phyloP scores from a whole-genome alignment of 164 flowering plant genomes.

The Vitis vinifera region DNA sequence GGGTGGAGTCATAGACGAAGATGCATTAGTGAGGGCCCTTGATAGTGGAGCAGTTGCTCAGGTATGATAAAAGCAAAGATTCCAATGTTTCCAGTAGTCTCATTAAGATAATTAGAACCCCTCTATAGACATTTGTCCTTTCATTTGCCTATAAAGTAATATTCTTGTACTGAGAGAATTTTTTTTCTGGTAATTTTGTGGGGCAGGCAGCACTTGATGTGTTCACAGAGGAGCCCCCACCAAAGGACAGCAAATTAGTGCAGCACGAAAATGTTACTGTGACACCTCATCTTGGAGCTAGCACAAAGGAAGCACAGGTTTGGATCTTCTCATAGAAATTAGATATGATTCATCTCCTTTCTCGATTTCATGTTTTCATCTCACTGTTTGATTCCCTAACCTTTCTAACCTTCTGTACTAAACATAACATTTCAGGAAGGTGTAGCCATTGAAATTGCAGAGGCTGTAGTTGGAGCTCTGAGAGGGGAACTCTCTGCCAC shows the following conservation, averaged over 20 bases:
- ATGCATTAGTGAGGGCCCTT: slow-evolving; percentile 54
- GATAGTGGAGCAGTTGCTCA: slow-evolving; percentile 59
- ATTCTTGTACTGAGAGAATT: background rate
- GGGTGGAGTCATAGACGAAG: slow-evolving; percentile 76
- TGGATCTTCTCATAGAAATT: background rate
- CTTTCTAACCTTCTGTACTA: background rate
- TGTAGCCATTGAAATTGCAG: slow-evolving; percentile 70
- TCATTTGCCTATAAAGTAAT: too few relatives aligned
- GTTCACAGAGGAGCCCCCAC: slow-evolving; percentile 57
- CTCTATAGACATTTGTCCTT: too few relatives aligned
- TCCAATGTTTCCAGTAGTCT: too few relatives aligned
- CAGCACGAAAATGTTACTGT: slow-evolving; percentile 54
- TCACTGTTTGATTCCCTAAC: background rate
- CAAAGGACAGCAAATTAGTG: slow-evolving; percentile 50
- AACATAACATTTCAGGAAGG: slow-evolving; percentile 39
- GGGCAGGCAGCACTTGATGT: slow-evolving; percentile 67
- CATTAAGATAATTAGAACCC: too few relatives aligned
- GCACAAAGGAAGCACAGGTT: slow-evolving; percentile 68
- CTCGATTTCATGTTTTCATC: background rate
- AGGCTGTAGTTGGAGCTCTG: slow-evolving; percentile 66
- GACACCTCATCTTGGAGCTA: slow-evolving; percentile 74
- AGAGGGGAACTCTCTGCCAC: slow-evolving; percentile 64
- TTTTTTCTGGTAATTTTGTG: background rate
- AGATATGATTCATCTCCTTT: background rate
- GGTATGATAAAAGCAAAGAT: slow-evolving; percentile 21